Conservation (phyloP, 345 rosid genomes). For the Euclidium syriacum region DNA sequence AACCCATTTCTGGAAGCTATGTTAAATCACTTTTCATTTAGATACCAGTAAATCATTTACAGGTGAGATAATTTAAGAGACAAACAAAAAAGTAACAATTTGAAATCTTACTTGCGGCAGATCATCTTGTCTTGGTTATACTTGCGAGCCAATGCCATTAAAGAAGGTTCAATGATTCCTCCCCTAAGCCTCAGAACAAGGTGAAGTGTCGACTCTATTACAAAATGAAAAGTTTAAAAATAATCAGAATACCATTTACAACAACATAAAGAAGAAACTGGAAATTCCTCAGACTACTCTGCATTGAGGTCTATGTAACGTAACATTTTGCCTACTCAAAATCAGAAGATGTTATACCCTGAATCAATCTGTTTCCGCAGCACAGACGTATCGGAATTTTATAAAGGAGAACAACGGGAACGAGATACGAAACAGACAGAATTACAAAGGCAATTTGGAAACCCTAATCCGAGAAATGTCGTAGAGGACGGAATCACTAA, state of each 20-base stretch:
- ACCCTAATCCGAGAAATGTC: neutral
- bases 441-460: neutral
- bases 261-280: neutral
- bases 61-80: neutral
- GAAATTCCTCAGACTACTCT: neutral
- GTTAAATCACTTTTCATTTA: neutral
- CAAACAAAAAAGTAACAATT: neutral
- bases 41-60: neutral
- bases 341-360: neutral
- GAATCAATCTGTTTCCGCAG: neutral
- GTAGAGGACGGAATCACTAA: neutral
- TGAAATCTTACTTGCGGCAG: slow-evolving; percentile 64
- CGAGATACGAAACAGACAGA: too few species aligned
- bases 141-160: slow-evolving; percentile 70
- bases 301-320: too few species aligned
- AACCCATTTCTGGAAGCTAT: neutral
- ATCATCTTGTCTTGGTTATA: slow-evolving; percentile 73
- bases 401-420: too few species aligned
- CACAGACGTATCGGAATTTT: neutral
- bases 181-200: slow-evolving; percentile 76
- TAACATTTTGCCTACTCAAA: neutral
- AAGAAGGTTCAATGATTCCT: slow-evolving; percentile 67
- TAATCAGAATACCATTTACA: slow-evolving; percentile 5
- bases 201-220: slow-evolving; percentile 62
- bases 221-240: neutral